phyloP scores from a whole-genome alignment of 352 stramenopile species.

The Phytophthora aleatoria region DNA sequence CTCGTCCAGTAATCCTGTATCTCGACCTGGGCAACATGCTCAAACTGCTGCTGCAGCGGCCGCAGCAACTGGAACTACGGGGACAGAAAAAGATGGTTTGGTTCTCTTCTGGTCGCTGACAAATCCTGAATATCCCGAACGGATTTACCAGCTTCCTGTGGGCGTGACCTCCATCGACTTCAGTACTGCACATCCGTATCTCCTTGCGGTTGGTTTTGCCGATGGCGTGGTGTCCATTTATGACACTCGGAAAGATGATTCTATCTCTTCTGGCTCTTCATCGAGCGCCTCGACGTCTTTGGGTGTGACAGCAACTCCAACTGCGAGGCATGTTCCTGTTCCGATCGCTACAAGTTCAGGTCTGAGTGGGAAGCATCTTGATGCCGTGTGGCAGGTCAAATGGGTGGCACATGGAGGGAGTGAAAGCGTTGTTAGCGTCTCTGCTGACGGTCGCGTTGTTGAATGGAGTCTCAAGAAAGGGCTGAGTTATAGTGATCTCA shows the following conservation, averaged over 20 bases:
- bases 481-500: constrained; percentile 86
- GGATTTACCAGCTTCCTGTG: constrained; percentile 78
- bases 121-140: constrained; percentile 92
- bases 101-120: constrained; percentile 95
- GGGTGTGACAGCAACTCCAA: neutral
- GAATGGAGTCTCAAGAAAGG: constrained; percentile 95
- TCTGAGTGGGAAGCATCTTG: constrained; percentile 80
- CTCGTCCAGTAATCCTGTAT: constrained; percentile 5
- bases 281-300: neutral
- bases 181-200: constrained; percentile 80
- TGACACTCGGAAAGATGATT: constrained; percentile 83
- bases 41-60: constrained; percentile 1
- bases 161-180: constrained; percentile 92
- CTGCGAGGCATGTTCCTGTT: constrained; percentile 29
- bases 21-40: constrained; percentile 15
- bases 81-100: constrained; percentile 51
- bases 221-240: constrained; percentile 92
- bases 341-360: constrained; percentile 65
- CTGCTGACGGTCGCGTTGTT: constrained; percentile 89
- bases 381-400: constrained; percentile 92
- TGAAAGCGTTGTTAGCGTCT: constrained; percentile 91
- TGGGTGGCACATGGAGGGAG: constrained; percentile 90
- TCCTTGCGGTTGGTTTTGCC: constrained; percentile 90
- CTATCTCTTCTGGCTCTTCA: constrained; percentile 5
- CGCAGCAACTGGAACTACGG: constrained; percentile 1